A percentile compares a stretch with the other conserved stretches of the same genome.
Conservation (phyloP, 2,329 filamentous ascomycete genomes). For the Neoarthrinium moseri region DNA sequence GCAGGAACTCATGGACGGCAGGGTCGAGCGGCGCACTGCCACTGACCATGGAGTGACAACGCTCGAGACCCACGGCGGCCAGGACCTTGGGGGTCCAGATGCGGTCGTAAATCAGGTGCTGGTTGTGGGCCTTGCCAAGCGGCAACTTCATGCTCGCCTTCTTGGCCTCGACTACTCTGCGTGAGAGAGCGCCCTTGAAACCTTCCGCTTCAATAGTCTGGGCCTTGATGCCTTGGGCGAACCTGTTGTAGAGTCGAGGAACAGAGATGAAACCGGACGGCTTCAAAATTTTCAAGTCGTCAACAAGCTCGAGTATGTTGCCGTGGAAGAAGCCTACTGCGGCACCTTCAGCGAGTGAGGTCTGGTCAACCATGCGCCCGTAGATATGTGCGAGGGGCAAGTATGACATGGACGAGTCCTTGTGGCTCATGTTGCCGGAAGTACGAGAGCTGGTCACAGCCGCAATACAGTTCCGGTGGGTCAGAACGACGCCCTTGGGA, state of each 20-base stretch:
- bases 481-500: constrained; percentile 81
- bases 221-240: constrained; percentile 78
- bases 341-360: constrained; percentile 67
- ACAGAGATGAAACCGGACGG: constrained; percentile 86
- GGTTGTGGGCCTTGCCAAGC: constrained; percentile 72
- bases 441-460: constrained; percentile 63
- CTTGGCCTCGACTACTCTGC: constrained; percentile 78
- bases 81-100: constrained; percentile 90
- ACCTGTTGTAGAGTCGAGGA: constrained; percentile 87
- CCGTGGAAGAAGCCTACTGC: constrained; percentile 92
- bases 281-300: constrained; percentile 84
- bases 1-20: constrained; percentile 82
- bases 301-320: constrained; percentile 79
- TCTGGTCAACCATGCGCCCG: constrained; percentile 79
- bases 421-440: constrained; percentile 45
- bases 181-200: constrained; percentile 76
- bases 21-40: constrained; percentile 92
- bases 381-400: constrained; percentile 94
- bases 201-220: constrained; percentile 78
- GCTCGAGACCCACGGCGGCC: constrained; percentile 78
- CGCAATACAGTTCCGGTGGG: constrained; percentile 77
- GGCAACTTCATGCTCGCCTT: constrained; percentile 73
- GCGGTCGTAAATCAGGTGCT: constrained; percentile 75
- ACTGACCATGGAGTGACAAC: constrained; percentile 71
- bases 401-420: constrained; percentile 77